Base-by-base conservation (phyloP, 1,284 basidiomycete genomes). In the Puccinia novopanici region DNA sequence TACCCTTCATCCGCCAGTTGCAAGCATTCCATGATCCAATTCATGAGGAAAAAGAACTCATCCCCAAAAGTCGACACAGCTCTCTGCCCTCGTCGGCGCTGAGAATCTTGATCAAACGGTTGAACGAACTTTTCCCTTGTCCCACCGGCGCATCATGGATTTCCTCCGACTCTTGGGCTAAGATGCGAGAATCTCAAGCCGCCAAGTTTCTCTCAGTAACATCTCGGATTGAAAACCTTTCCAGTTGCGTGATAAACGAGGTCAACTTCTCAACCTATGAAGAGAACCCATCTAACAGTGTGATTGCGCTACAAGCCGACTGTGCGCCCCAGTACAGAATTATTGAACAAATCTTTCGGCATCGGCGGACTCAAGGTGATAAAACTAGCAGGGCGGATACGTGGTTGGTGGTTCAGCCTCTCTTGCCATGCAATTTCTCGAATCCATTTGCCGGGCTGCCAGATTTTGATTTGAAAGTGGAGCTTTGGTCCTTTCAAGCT, bases 381-480 rank as follows among this genome's bases (percentile, higher is more conserved):
- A 24, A 24, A 22, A n/a, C 54, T 13, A 63, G 50, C 37, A 19
- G 19, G 13, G 54, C 57, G 0, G 73, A 75, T 57, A 61, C 40
- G 5, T 75, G 73, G 73, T 10, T 63, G 45, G 54, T 63, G 8
- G 42, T 63, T 3, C 50, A 59, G n/a, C 73, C 73, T n/a, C 73
- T 75, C 27, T 2, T 61, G 15, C 73, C 73, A 45, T 34, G n/a
- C 55, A 40, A 15, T 13, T 59, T 61, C 27, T 15, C 37, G 24
- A 75, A 61, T 45, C 73, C 73, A 30, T 75, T 75, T 63, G 30
- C 73, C 22, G 73, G 73, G 10, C 34, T 55, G 27, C 42, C 4
- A 8, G 24, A 70, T 19, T 70, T 70, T 22, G 45, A 70, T 9
- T 40, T 65, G 61, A 6, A 22, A 8, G 34, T 65, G 37, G 61